Conservation (phyloP, 2,329 filamentous ascomycete genomes). For the Taxawa tesnikishii region DNA sequence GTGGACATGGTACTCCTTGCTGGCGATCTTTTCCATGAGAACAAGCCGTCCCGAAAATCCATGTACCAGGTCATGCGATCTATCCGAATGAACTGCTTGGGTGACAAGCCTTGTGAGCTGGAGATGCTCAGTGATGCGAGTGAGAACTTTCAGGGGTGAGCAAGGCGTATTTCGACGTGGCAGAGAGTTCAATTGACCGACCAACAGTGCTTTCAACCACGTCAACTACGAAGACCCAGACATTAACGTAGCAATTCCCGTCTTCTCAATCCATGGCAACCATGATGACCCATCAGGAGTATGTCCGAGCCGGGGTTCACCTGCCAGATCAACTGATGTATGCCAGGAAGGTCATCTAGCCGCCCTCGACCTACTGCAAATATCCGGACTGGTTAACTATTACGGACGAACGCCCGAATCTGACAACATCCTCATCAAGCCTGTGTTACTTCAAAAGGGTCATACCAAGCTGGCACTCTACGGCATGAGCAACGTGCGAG, state of each 20-base stretch:
- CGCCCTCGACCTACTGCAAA: conserved; percentile 80
- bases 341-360: conserved; percentile 68
- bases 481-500: conserved; percentile 88
- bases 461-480: conserved; percentile 85
- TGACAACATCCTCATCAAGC: conserved; percentile 87
- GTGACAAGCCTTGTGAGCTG: conserved; percentile 88
- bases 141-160: conserved; percentile 72
- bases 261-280: conserved; percentile 97
- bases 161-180: too few species aligned
- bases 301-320: conserved; percentile 7
- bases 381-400: conserved; percentile 88
- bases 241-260: conserved; percentile 92
- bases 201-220: conserved; percentile 68
- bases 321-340: conserved; percentile 6
- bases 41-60: conserved; percentile 88
- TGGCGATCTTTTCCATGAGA: conserved; percentile 95
- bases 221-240: conserved; percentile 97
- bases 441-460: conserved; percentile 86
- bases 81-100: conserved; percentile 82
- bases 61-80: conserved; percentile 98
- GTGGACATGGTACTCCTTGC: conserved; percentile 96
- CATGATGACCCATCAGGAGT: conserved; percentile 92
- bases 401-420: conserved; percentile 85
- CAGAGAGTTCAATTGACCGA: too few species aligned
- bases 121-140: conserved; percentile 90